Conservation (phyloP, 1,284 basidiomycete species). For the Moniliella sp. region DNA sequence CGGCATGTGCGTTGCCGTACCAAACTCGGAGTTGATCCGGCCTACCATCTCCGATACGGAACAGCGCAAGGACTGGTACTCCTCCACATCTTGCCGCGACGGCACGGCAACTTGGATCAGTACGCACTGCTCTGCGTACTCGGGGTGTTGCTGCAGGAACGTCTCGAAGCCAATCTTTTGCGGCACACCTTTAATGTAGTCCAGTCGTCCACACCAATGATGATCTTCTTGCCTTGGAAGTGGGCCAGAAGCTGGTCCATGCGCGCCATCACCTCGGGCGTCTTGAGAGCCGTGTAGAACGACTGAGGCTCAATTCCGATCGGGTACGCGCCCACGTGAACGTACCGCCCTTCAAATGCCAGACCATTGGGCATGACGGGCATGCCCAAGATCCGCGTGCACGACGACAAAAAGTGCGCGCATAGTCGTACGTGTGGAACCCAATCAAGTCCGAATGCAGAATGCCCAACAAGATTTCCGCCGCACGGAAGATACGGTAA, state of each 20-base stretch:
- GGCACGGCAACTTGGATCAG: constrained; percentile 90
- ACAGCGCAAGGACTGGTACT: constrained; percentile 87
- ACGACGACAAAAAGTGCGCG: constrained; percentile 95
- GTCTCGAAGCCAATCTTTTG: constrained; percentile 89
- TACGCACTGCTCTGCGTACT: constrained; percentile 70
- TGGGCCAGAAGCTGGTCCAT: constrained; percentile 62
- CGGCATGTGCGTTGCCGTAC: constrained; percentile 94
- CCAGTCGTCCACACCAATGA: constrained; percentile 92
- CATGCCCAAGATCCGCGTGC: constrained; percentile 82
- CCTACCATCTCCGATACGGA: constrained; percentile 95
- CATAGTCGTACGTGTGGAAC: constrained; percentile 98
- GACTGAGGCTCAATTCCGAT: constrained; percentile 89
- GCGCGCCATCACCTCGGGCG: constrained; percentile 55
- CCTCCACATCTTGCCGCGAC: constrained; percentile 89
- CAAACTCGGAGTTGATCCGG: constrained; percentile 89
- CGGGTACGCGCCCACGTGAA: constrained; percentile 91
- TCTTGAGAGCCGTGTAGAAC: constrained; percentile 64
- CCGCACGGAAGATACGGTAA: constrained; percentile 84
- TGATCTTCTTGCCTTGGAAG: constrained; percentile 84
- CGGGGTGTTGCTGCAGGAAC: constrained; percentile 86
- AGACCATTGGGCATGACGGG: constrained; percentile 91
- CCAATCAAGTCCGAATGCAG: constrained; percentile 66
- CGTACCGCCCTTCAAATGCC: constrained; percentile 78
- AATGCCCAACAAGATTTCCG: constrained; percentile 86
- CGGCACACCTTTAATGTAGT: constrained; percentile 98